Evolutionary conservation across 441 rosid species (phyloP).

Genomic region (Sinapis alba): DNA sequence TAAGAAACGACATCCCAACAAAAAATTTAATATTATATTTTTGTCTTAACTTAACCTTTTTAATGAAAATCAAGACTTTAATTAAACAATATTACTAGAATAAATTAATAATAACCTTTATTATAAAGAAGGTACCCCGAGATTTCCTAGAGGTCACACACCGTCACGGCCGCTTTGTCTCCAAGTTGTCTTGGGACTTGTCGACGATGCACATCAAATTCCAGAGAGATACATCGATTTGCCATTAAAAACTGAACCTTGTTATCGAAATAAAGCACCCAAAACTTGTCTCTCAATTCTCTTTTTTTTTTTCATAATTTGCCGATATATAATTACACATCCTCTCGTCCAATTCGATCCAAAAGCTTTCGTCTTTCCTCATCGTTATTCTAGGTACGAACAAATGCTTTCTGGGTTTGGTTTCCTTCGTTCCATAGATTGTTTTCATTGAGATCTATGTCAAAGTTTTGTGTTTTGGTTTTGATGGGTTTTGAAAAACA

Average conservation of each 20-base stretch:
- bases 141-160: conserved; percentile 31
- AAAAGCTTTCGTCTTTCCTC: conserved; percentile 23
- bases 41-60: neutral
- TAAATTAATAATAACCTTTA: neutral
- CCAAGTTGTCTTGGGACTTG: conserved; percentile 44
- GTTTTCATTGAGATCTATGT: conserved; percentile 32
- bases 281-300: conserved; percentile 30
- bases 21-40: neutral
- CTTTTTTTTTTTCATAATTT: neutral
- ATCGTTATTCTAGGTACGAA: neutral
- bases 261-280: conserved; percentile 29
- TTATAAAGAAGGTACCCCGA: neutral
- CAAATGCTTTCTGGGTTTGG: neutral
- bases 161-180: conserved; percentile 47
- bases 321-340: conserved; percentile 17
- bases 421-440: neutral
- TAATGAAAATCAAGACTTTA: neutral
- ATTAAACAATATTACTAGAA: neutral
- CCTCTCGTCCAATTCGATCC: conserved; percentile 29
- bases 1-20: too few species aligned
- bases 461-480: conserved; percentile 20
- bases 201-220: conserved; percentile 27
- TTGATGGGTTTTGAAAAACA: conserved; percentile 7
- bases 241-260: conserved; percentile 31
- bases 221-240: conserved; percentile 26